Evolutionary conservation across 2,329 filamentous ascomycete species (phyloP), one percentile per base, ranked within the genome.

Genomic region (Fusarium sp.): DNA sequence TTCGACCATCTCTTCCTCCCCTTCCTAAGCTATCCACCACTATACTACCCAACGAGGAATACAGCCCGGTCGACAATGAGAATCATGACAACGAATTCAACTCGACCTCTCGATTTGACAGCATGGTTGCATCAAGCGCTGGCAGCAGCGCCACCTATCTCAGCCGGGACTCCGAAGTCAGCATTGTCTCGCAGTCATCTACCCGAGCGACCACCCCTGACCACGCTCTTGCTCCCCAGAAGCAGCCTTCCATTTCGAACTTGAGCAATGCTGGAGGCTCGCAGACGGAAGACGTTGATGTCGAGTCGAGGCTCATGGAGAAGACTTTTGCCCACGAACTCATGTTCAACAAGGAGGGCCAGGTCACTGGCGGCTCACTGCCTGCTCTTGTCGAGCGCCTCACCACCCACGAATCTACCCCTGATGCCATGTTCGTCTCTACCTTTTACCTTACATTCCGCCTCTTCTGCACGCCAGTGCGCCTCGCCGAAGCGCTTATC

Each of bases 361-460:
- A 96, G 61, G 89, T 99, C n/a, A 91, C 91, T 37, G 95, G 95
- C 42, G 95, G 95, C 13, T 96, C 93, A 4, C 83, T 99, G 11
- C 87, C 91, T 6, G 95, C 95, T 3, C 80, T 99, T 25, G 89
- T 99, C n/a, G 95, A 99, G 79, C 89, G 93, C 61, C 84, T 99
- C 37, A 98, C 95, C 1, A 92, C 91, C 0, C 93, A 96, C 72
- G 92, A 97, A 73, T 91, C 92, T 1, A 96, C 94, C 0, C 95
- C 95, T 0, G 94, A 98, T 72, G 87, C 91, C 15, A 86, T 91
- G 71, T 98, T 98, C 68, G 92, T 97, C 37, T 93, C 92, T 3
- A 92, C 95, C 0, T 98, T 99, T 72, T 98, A 96, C 73, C 87
- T 98, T 25, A 99, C 95, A 1, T 99, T 99, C 79, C 87, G 95